Evolutionary conservation across 2,329 filamentous ascomycete genomes (phyloP), one percentile per base, ranked within the genome.

Genomic region (Cyphellophora europaea): DNA sequence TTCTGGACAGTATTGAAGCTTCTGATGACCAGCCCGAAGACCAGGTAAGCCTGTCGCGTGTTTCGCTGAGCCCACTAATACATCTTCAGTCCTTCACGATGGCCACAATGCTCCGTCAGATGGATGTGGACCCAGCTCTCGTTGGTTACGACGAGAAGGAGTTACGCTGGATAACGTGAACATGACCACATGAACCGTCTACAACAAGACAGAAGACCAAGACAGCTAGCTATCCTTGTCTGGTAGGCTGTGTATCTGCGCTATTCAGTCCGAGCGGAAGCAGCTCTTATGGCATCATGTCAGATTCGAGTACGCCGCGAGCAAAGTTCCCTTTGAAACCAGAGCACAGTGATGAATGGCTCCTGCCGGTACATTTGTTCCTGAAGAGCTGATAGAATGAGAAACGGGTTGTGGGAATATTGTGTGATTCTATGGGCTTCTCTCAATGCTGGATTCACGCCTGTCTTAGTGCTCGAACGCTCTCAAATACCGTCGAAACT

Each of bases 61-160:
- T 27, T 42, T 32, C 48, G 29, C 25, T 25, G 11, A 21, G 6
- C 27, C 30, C 37, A 40, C 46, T 47, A 43, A 49, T 44, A 34
- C 36, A 39, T 15, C 13, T 5, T 19, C 45, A 77, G 74, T 69
- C 68, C 10, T 81, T 82, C 49, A 80, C 75, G 10, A 79, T 83
- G 69, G 74, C 71, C 31, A 74, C 74, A 67, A 82, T 82, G 78
- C 63, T 83, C 11, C 69, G 68, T 44, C 74, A 68, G 18, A 58
- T 82, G 39, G 77, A 79, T 48, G 71, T 82, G 37, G 74, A 80
- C 36, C 55, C 73, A 4, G 59, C 67, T 32, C 50, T 72, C n/a
- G 77, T 83, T 44, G 78, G 77, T 4, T 82, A 72, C 52, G 74
- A 79, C 53, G 64, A 66, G 38, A 54, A 61, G 10, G 54, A 59